Evolutionary conservation across 176 grass and related monocot species (phyloP).

Genomic region (Phyllostachys edulis): DNA sequence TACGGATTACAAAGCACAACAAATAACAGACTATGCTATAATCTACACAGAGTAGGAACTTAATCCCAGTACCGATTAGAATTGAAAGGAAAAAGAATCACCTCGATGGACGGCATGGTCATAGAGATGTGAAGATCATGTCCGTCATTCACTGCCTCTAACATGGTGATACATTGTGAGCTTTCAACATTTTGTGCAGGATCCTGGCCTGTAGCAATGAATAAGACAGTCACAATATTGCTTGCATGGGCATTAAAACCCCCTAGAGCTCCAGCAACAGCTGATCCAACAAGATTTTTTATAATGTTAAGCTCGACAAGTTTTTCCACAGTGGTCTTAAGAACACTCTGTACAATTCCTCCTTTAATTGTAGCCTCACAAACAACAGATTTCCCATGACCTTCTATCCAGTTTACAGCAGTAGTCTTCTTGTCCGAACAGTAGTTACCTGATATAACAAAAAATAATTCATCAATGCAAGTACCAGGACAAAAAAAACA

Average conservation of each 20-base stretch:
- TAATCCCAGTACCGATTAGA: background rate
- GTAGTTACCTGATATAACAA: no score
- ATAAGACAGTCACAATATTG: conserved; percentile 71
- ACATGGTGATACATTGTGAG: conserved; percentile 81
- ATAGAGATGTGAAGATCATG: conserved; percentile 72
- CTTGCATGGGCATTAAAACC: conserved; percentile 88
- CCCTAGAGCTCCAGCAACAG: conserved; percentile 63
- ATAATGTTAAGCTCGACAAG: conserved; percentile 70
- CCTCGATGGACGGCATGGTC: conserved; percentile 86
- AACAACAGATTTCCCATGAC: conserved; percentile 77
- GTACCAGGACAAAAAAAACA: no score
- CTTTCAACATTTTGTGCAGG: conserved; percentile 90
- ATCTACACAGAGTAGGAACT: background rate
- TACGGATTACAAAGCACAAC: background rate
- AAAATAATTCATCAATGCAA: no score
- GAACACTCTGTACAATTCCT: conserved; percentile 46
- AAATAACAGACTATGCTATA: background rate
- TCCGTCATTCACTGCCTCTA: conserved; percentile 64
- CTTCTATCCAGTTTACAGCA: conserved; percentile 84
- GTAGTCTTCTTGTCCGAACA: conserved; percentile 79
- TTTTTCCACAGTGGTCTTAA: conserved; percentile 64
- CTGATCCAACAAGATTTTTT: conserved; percentile 85
- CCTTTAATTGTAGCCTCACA: conserved; percentile 76
- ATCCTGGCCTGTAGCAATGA: conserved; percentile 86
- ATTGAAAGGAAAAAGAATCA: conserved; percentile 18